Conservation (phyloP, 83 land plant genomes). For the Picea engelmannii region DNA sequence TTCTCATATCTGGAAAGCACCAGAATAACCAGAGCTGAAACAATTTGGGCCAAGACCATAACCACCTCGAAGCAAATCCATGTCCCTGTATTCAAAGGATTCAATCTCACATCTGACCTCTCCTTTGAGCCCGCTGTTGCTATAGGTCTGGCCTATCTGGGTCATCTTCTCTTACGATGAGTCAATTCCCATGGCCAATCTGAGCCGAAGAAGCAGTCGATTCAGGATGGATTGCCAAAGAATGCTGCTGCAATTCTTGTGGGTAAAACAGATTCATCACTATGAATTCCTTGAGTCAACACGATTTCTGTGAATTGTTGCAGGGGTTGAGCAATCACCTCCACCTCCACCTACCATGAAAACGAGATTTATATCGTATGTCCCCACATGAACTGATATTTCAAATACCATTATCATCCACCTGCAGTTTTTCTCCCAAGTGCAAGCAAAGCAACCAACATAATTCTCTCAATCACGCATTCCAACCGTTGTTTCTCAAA, state of each 20-base stretch:
- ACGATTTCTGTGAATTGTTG: not conserved
- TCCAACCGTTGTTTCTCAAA: not conserved
- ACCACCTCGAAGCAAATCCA: constrained; percentile 77
- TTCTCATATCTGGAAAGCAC: constrained; percentile 55
- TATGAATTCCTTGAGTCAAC: not conserved
- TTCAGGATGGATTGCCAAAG: not conserved
- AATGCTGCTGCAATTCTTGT: constrained; percentile 4
- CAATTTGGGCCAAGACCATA: constrained; percentile 62
- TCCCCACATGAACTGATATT: too few species aligned
- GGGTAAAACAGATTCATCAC: constrained; percentile 4
- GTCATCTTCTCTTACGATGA: constrained; percentile 7
- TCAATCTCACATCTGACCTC: constrained; percentile 32
- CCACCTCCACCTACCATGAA: not conserved
- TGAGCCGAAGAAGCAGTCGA: constrained; percentile 1
- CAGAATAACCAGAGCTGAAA: constrained; percentile 43
- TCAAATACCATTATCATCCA: too few species aligned
- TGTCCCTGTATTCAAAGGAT: constrained; percentile 74
- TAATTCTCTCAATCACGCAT: too few species aligned
- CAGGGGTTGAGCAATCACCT: constrained; percentile 1
- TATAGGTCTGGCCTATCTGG: constrained; percentile 6
- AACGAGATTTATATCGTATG: too few species aligned
- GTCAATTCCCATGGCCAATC: not conserved
- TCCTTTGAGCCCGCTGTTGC: constrained; percentile 1
- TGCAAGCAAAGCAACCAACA: not conserved
- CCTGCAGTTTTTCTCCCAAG: not conserved